Evolutionary conservation across 2,329 filamentous ascomycete genomes (phyloP), one percentile per base, ranked within the genome.

Genomic region (Pseudogymnoascus pannorum): DNA sequence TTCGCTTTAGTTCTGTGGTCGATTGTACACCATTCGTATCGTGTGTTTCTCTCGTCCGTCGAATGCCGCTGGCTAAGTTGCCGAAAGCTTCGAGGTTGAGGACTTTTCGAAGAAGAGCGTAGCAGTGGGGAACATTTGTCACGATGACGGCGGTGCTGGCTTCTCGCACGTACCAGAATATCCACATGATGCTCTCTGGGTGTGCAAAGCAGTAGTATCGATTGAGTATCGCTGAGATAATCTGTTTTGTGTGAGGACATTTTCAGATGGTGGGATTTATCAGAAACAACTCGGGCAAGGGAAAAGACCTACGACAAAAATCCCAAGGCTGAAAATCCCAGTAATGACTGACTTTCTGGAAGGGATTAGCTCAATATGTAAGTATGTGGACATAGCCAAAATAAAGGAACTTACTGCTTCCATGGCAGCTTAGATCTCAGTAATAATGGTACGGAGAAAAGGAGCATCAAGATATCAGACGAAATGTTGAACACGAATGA

Each of bases 401-500:
- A 9, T 8, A 24, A 33, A 29, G 11, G 14, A 57, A 67, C 64
- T 29, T 63, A 71, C 68, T 69, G 67, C 44, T 63, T 29, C 36
- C 59, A 57, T 24, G 69, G 69, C 4, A 36, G 6, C 33, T 12
- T 14, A 36, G 33, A 36, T 36, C 5, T 65, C 4, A 72, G 61
- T 16, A 72, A 66, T 36, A 81, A 68, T 1, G 83, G 82, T 64
- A 86, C 75, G 1, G 83, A 82, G 18, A 87, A 79, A 3, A 76
- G 68, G 26, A 87, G 79, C 68, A 87, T 85, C 73, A 82, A 76
- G 2, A 85, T 36, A 64, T 87, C 84, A 24, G 82, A 84, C 2
- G 80, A 78, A 57, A 86, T 79, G 66, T 87, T 87, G 68, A 87
- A 79, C 3, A 78, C 75, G 1, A 81, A 78, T 62, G 86, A 83